Conservation (phyloP, 345 rosid genomes). For the Gossypium mustelinum region DNA sequence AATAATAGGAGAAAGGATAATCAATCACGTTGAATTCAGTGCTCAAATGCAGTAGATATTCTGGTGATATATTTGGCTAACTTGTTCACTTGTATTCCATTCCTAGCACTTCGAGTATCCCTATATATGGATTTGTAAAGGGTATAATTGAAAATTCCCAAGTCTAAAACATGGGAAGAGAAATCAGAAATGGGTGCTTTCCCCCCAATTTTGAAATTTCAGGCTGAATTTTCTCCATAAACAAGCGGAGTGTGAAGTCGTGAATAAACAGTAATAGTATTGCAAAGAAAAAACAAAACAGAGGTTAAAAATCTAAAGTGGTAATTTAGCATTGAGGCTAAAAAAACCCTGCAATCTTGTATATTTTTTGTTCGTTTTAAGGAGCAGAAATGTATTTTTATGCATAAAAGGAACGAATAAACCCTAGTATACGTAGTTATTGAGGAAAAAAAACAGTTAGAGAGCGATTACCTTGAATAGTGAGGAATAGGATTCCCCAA, state of each 20-base stretch:
- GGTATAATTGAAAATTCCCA: neutral
- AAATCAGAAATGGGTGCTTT: neutral
- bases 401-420: neutral
- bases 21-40: neutral
- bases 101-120: neutral
- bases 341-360: neutral
- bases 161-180: neutral
- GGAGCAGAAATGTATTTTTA: neutral
- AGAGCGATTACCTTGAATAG: slow-evolving; percentile 3
- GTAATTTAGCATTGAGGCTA: neutral
- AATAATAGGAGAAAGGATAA: neutral
- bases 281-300: neutral
- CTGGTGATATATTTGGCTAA: neutral
- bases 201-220: neutral
- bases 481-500: neutral
- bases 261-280: neutral
- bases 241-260: neutral
- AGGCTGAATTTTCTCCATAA: neutral
- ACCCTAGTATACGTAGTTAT: neutral
- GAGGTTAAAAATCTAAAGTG: neutral
- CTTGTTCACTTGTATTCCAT: neutral
- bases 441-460: neutral
- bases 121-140: neutral
- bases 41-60: neutral
- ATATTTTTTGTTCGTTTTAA: neutral